phyloP scores from a whole-genome alignment of 83 land plant species.

The Picea mariana region DNA sequence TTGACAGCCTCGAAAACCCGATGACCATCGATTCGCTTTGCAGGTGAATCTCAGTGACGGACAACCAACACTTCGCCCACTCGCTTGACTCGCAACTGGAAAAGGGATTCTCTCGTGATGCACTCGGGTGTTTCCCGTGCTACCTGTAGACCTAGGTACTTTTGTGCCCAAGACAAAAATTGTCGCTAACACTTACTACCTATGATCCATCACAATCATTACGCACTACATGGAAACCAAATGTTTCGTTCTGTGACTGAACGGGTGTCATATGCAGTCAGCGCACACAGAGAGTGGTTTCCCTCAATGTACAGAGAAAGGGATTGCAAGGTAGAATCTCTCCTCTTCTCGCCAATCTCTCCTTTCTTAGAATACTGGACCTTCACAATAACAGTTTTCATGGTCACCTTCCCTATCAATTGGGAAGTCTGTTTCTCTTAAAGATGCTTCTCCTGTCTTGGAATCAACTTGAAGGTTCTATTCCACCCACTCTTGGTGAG shows the following conservation, averaged over 20 bases:
- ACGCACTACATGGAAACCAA: background rate
- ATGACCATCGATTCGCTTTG: too few species aligned
- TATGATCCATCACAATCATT: background rate
- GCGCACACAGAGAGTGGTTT: background rate
- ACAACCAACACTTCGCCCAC: too few species aligned
- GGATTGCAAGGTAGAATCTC: slow-evolving; percentile 3
- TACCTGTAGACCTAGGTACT: too few species aligned
- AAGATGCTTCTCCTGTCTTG: too few species aligned
- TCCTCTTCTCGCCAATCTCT: background rate
- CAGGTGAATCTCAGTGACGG: too few species aligned
- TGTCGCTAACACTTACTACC: too few species aligned
- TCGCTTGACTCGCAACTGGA: too few species aligned
- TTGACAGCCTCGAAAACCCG: too few species aligned
- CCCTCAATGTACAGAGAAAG: background rate
- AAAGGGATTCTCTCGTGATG: too few species aligned
- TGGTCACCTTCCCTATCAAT: slow-evolving; percentile 19
- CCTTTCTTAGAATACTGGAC: background rate
- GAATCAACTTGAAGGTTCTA: slow-evolving; percentile 26
- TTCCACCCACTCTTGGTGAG: slow-evolving; percentile 31
- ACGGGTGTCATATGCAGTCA: background rate
- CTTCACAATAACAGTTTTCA: slow-evolving; percentile 5
- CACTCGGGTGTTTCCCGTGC: too few species aligned
- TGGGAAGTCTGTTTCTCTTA: background rate
- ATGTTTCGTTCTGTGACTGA: background rate
- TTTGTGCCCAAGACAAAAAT: too few species aligned